Evolutionary conservation across 2,329 filamentous ascomycete species (phyloP).

Genomic region (Arthrobotrys musiformis): DNA sequence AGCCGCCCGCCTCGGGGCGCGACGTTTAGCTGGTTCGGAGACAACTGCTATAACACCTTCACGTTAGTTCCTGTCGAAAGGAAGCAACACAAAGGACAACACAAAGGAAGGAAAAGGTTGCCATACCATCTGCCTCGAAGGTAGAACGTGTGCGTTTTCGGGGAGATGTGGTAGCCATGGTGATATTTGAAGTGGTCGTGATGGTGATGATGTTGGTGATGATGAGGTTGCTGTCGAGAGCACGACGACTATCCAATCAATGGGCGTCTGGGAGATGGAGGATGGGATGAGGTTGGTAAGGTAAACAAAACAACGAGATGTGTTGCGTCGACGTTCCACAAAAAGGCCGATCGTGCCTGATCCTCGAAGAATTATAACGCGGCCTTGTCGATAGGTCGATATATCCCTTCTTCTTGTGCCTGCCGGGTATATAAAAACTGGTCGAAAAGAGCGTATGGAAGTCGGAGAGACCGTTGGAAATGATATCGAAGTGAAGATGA

Average conservation of each 20-base stretch:
- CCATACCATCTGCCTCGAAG: conserved; percentile 46
- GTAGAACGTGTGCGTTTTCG: conserved; percentile 45
- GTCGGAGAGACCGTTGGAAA: not conserved
- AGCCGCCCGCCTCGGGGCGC: conserved; percentile 35
- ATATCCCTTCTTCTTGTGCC: not conserved
- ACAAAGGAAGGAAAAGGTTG: not conserved
- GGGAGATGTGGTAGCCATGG: conserved; percentile 34
- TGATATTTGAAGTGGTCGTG: not conserved
- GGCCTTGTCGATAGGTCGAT: not conserved
- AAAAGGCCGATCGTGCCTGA: conserved; percentile 12
- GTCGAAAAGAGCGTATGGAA: not conserved
- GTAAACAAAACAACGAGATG: conserved; percentile 53
- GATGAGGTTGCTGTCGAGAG: conserved; percentile 13
- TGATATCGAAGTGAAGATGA: not conserved
- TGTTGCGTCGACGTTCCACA: conserved; percentile 40
- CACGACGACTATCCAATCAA: not conserved
- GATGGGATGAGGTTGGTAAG: not conserved
- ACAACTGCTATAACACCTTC: not conserved
- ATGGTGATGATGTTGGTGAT: not conserved
- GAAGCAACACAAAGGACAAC: not conserved
- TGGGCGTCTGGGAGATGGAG: not conserved
- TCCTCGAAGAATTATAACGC: conserved; percentile 12
- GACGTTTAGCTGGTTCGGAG: conserved; percentile 43
- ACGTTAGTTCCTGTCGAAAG: not conserved
- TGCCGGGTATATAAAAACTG: not conserved